A percentile compares a stretch with the other conserved stretches of the same genome.
Evolutionary conservation across 208 protist species (phyloP).

Genomic region (Wallacemonas sp.): DNA sequence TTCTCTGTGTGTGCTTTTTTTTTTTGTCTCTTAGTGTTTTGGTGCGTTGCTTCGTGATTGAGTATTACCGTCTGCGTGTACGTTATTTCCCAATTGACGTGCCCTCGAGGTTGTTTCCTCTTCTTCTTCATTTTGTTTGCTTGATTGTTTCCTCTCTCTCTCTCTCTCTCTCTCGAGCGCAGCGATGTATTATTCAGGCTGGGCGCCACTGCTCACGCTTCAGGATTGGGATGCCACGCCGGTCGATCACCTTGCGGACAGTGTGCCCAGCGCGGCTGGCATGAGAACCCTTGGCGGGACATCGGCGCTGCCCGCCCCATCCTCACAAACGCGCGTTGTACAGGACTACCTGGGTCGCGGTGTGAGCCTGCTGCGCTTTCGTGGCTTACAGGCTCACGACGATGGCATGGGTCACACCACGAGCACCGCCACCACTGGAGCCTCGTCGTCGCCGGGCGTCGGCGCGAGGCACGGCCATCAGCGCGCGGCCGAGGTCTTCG

Average conservation of each 20-base stretch:
- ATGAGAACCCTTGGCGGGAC: too few species aligned
- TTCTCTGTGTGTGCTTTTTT: conserved; percentile 11
- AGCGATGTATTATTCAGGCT: conserved; percentile 84
- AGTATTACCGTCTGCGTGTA: background rate
- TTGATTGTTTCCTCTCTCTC: conserved; percentile 9
- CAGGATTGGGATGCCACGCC: conserved; percentile 11
- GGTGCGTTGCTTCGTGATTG: too few species aligned
- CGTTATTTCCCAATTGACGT: too few species aligned
- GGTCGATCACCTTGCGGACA: conserved; percentile 20
- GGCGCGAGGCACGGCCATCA: background rate
- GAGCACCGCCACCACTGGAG: too few species aligned
- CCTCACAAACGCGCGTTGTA: too few species aligned
- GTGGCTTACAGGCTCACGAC: too few species aligned
- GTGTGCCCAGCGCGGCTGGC: too few species aligned
- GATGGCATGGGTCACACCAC: too few species aligned
- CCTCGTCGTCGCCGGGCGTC: too few species aligned
- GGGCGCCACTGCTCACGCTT: conserved; percentile 21
- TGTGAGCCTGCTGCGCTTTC: conserved; percentile 34
- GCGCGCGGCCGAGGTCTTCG: conserved; percentile 1
- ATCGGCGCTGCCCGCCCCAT: too few species aligned
- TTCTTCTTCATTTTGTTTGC: background rate
- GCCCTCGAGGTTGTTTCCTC: background rate
- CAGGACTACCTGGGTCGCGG: conserved; percentile 34
- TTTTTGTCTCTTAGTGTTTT: conserved; percentile 13
- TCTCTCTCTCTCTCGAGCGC: conserved; percentile 1